Conservation (phyloP, 371 early-diverging fungal genomes). For the Mucor piriformis region DNA sequence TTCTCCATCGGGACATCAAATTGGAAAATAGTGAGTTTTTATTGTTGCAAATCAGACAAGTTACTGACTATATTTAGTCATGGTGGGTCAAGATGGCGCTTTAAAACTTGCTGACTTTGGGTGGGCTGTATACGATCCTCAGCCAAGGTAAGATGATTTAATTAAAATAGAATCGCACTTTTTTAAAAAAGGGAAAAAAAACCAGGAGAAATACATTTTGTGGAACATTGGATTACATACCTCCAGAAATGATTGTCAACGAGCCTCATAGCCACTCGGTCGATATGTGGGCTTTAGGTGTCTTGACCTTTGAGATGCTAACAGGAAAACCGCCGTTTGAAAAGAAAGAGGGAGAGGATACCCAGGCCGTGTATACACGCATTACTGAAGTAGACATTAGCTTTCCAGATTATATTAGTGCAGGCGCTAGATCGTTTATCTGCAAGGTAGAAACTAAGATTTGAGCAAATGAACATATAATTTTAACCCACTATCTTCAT, state of each 20-base stretch:
- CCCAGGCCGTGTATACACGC: constrained; percentile 73
- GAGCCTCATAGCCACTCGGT: constrained; percentile 74
- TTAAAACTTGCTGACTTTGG: constrained; percentile 99
- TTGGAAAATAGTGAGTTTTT: constrained; percentile 70
- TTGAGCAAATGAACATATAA: background rate
- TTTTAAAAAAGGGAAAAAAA: background rate
- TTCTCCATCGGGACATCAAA: constrained; percentile 78
- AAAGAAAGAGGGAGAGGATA: constrained; percentile 41
- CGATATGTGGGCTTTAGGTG: constrained; percentile 87
- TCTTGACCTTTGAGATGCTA: constrained; percentile 94
- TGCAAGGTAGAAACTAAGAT: background rate
- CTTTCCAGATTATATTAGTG: constrained; percentile 4
- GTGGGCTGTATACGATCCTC: constrained; percentile 97
- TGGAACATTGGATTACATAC: constrained; percentile 98
- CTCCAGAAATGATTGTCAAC: constrained; percentile 90
- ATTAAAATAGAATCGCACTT: background rate
- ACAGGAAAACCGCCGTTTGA: constrained; percentile 98
- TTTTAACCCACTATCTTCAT: too few species aligned
- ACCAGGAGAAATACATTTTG: constrained; percentile 87
- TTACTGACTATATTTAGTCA: constrained; percentile 20
- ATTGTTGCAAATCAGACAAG: background rate
- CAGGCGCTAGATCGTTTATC: constrained; percentile 12
- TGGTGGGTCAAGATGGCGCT: constrained; percentile 79
- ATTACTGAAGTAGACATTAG: constrained; percentile 46
- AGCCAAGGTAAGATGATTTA: constrained; percentile 62